Evolutionary conservation across 805 yeast genomes (phyloP).

Genomic region (Candida lessepsii): DNA sequence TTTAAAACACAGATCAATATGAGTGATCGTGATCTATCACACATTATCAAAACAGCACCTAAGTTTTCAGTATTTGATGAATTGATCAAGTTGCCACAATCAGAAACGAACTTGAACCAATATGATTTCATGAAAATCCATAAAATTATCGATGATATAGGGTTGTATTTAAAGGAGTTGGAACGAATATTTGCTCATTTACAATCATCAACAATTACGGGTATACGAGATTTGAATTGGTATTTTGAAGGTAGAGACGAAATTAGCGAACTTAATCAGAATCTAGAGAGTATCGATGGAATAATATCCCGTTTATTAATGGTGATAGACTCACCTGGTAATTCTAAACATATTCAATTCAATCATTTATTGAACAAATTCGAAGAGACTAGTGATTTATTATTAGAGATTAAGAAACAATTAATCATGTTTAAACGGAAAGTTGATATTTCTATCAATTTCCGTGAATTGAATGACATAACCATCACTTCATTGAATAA

Average conservation of each 20-base stretch:
- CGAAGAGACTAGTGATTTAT: conserved; percentile 25
- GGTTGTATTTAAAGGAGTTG: conserved; percentile 23
- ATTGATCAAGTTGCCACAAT: conserved; percentile 19
- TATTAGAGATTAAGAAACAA: conserved; percentile 25
- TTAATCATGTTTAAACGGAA: conserved; percentile 21
- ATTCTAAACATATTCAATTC: conserved; percentile 11
- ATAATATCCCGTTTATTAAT: conserved; percentile 22
- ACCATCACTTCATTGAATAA: conserved; percentile 23
- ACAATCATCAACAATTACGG: conserved; percentile 2
- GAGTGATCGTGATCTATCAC: conserved; percentile 13
- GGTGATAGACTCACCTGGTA: conserved; percentile 16
- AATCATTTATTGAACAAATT: conserved; percentile 23
- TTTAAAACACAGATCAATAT: not conserved
- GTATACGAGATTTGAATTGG: conserved; percentile 21
- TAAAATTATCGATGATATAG: conserved; percentile 28
- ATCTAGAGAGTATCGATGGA: conserved; percentile 25
- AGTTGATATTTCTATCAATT: conserved; percentile 27
- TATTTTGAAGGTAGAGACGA: conserved; percentile 24
- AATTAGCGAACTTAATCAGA: conserved; percentile 18
- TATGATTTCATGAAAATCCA: conserved; percentile 28
- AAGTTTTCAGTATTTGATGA: conserved; percentile 24
- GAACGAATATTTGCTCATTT: conserved; percentile 16
- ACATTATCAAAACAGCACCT: conserved; percentile 19
- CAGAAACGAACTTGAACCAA: conserved; percentile 15
- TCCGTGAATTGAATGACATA: conserved; percentile 25